Base-by-base conservation (phyloP, 2,329 filamentous ascomycete genomes). In the Pseudogymnoascus sp. region DNA sequence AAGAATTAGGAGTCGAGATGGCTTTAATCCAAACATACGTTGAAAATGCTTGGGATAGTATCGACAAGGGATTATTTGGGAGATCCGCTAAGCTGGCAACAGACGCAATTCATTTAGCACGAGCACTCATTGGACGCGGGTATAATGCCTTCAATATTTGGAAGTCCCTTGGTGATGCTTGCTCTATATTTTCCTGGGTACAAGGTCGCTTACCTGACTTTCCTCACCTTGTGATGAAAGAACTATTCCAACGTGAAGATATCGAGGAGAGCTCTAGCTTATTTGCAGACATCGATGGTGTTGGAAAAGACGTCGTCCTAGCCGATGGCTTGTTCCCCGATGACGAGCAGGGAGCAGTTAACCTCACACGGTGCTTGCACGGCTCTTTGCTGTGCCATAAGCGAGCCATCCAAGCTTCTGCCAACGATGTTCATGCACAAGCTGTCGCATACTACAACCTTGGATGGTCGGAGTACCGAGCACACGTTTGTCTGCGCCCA, bases 381-480 rank as follows among this genome's bases (percentile, higher is more conserved):
- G 85, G 88, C 12, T 84, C 88, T 0, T 89, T 97, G 29, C 77
- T 97, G 15, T 89, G 90, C 5, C 90, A 95, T 73, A 99, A 97
- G 73, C 84, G 90, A 65, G 92, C 92, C 6, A 86, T 97, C 12
- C 78, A 88, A 67, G 82, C 86, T 39, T 88, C 87, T 13, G 78
- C 85, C 0, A 79, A 86, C 63, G 92, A 99, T 70, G 73, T 84
- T 6, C 90, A 97, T 72, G 92, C 93, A 3, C 92, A 95, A 74
- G 90, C 94, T 1, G 90, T 97, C n/a, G 90, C 92, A 0, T 94
- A 93, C 82, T 99, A 96, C 75, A 99, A 99, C 70, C 79, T 99
- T 15, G 94, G 94, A 42, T 97, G 92, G 90, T 89, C 90, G 1
- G 94, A 99, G 73, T 86, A 94, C 71, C 84, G 88, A 48, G 89